These are phyloP conservation scores for Epichloe elymi DNA, from an alignment of 2,329 filamentous ascomycete species.

Conservation along the genomic window DNA sequence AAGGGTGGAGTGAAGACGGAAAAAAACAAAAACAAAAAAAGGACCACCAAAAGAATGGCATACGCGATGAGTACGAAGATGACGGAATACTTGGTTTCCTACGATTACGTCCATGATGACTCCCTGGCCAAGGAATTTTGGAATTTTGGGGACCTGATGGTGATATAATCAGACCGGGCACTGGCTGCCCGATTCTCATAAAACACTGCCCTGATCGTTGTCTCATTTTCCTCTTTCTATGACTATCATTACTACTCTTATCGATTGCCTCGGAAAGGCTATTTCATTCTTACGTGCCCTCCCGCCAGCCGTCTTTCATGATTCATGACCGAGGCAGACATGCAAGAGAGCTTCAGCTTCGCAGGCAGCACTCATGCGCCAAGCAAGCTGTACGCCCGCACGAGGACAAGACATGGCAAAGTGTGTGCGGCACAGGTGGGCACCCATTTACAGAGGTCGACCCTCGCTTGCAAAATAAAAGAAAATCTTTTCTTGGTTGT, in stretches of 20 bases:
- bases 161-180: background rate
- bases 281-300: background rate
- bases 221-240: background rate
- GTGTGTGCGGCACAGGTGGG: background rate
- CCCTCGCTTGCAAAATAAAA: background rate
- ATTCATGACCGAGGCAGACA: background rate
- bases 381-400: background rate
- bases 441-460: background rate
- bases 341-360: background rate
- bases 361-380: background rate
- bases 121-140: background rate
- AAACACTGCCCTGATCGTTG: background rate
- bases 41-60: background rate
- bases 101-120: slow-evolving; percentile 5
- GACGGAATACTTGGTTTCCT: background rate
- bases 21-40: background rate
- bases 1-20: slow-evolving; percentile 39
- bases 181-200: slow-evolving; percentile 1
- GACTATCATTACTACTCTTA: background rate
- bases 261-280: background rate
- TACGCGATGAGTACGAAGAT: background rate
- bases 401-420: background rate
- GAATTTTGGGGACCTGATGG: background rate
- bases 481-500: background rate
- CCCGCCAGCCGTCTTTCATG: background rate